Conservation (phyloP, 495 filamentous ascomycete species). For the Hamigera avellanea region DNA sequence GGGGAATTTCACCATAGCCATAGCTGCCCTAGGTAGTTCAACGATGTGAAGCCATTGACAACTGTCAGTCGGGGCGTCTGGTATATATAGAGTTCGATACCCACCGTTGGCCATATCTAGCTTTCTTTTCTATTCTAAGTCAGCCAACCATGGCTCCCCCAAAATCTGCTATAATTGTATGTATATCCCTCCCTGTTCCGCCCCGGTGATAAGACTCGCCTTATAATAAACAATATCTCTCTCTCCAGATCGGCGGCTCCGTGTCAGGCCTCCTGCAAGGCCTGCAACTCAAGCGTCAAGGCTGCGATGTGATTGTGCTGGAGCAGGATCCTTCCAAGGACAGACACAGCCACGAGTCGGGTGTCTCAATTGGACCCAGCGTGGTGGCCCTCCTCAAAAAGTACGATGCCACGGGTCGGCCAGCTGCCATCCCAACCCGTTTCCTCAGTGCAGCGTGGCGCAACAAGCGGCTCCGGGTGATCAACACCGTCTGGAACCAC, state of each 20-base stretch:
- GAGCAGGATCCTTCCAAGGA: slow-evolving; percentile 9
- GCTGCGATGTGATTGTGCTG: slow-evolving; percentile 17
- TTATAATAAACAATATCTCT: not conserved
- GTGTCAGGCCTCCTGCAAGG: slow-evolving; percentile 22
- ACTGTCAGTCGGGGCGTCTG: no score
- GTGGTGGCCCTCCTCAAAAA: slow-evolving; percentile 7
- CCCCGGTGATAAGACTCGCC: no score
- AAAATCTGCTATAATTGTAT: no score
- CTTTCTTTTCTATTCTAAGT: no score
- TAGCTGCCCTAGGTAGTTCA: no score
- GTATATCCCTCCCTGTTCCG: no score
- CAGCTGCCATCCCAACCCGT: slow-evolving; percentile 4
- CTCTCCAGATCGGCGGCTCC: slow-evolving; percentile 23
- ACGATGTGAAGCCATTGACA: no score
- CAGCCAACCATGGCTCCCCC: not conserved
- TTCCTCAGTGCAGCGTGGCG: slow-evolving; percentile 1
- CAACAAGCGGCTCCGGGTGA: not conserved
- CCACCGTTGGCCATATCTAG: no score
- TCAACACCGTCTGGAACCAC: not conserved
- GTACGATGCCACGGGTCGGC: slow-evolving; percentile 5
- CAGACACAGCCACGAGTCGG: slow-evolving; percentile 13
- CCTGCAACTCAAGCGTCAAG: slow-evolving; percentile 17
- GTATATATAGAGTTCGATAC: no score
- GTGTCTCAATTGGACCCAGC: slow-evolving; percentile 9
- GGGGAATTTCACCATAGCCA: no score